Evolutionary conservation across 805 yeast genomes (phyloP).

Genomic region (Yarrowia osloensis): DNA sequence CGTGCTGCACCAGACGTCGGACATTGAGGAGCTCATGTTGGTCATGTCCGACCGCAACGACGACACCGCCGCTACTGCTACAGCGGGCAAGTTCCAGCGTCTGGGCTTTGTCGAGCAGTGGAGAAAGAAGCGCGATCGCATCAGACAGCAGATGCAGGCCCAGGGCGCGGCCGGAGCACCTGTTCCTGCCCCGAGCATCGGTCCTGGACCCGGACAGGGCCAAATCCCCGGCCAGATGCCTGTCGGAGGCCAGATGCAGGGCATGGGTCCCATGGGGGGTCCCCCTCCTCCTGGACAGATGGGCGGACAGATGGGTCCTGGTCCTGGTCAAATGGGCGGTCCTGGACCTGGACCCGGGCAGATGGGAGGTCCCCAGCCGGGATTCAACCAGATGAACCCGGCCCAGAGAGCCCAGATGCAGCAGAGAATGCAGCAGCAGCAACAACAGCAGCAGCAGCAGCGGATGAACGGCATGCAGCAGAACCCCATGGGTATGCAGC

Average conservation of each 20-base stretch:
- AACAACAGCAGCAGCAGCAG: constrained; percentile 39
- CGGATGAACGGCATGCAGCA: constrained; percentile 37
- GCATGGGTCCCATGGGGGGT: constrained; percentile 9
- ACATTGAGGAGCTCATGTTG: constrained; percentile 88
- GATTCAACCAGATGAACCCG: constrained; percentile 29
- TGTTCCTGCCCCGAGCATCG: constrained; percentile 3
- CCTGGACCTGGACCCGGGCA: constrained; percentile 17
- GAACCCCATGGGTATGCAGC: constrained; percentile 29
- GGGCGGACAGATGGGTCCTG: constrained; percentile 4
- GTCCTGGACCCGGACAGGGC: constrained; percentile 30
- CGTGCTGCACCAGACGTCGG: constrained; percentile 71
- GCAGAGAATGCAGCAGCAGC: constrained; percentile 34
- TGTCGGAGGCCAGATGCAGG: constrained; percentile 28
- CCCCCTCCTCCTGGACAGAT: constrained; percentile 29
- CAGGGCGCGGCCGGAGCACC: constrained; percentile 28
- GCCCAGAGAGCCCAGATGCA: constrained; percentile 19
- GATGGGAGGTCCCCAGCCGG: constrained; percentile 32
- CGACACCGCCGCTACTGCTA: constrained; percentile 44
- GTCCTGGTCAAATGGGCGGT: background rate
- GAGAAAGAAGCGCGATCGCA: constrained; percentile 63
- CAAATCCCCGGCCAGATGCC: constrained; percentile 36
- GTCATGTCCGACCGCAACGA: constrained; percentile 47
- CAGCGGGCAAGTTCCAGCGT: constrained; percentile 72
- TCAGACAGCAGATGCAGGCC: constrained; percentile 44
- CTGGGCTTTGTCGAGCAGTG: constrained; percentile 86